Percentiles rank a stretch among this genome's conserved stretches.
Conservation (phyloP, 2,329 filamentous ascomycete species). For the Helotiales sp. region DNA sequence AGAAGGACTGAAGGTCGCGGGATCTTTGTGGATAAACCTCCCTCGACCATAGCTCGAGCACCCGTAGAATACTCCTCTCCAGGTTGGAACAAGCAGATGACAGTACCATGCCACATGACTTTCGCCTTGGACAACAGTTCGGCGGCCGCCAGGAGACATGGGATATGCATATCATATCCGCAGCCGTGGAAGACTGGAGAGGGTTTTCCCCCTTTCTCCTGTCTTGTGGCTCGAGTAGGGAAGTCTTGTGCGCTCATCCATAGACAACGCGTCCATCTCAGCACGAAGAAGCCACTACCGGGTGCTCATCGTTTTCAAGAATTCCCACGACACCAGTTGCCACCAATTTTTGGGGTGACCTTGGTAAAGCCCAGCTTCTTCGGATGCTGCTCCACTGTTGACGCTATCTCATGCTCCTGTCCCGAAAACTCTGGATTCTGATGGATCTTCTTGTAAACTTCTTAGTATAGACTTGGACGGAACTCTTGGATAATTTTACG, state of each 20-base stretch:
- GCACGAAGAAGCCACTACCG: slow-evolving; percentile 50
- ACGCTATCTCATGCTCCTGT: too few relatives aligned
- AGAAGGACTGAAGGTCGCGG: slow-evolving; percentile 57
- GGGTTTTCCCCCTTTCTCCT: slow-evolving; percentile 46
- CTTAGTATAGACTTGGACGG: too few relatives aligned
- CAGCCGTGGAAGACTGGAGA: slow-evolving; percentile 68
- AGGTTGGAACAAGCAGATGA: slow-evolving; percentile 67
- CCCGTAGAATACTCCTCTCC: slow-evolving; percentile 64
- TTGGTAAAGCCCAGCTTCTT: too few relatives aligned
- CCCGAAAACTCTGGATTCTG: too few relatives aligned
- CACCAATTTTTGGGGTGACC: too few relatives aligned
- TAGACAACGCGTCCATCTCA: slow-evolving; percentile 62
- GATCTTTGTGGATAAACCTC: slow-evolving; percentile 49
- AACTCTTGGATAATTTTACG: too few relatives aligned
- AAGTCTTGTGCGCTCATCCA: slow-evolving; percentile 55
- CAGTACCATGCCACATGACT: slow-evolving; percentile 59
- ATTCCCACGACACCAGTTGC: too few relatives aligned
- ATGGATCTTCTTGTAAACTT: too few relatives aligned
- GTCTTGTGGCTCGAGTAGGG: slow-evolving; percentile 50
- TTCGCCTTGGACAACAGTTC: slow-evolving; percentile 46
- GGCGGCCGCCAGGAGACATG: slow-evolving; percentile 55
- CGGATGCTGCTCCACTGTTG: too few relatives aligned
- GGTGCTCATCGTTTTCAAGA: neutral
- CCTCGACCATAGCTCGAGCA: slow-evolving; percentile 62
- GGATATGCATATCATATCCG: slow-evolving; percentile 67